Evolutionary conservation across 495 filamentous ascomycete genomes (phyloP).

Genomic region (Neurospora sp.): DNA sequence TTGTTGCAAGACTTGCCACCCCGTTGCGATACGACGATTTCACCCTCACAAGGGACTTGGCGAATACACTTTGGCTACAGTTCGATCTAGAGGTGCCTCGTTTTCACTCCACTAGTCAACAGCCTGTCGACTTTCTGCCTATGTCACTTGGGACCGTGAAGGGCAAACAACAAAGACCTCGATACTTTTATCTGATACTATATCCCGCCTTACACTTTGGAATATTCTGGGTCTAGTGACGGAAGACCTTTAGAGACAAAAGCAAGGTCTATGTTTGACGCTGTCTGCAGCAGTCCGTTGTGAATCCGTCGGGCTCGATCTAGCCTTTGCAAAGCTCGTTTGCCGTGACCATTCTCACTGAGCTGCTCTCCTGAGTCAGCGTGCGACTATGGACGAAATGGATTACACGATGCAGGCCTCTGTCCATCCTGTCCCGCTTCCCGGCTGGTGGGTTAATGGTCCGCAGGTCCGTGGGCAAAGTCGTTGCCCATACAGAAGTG

Average conservation of each 20-base stretch:
- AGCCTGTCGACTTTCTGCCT: not conserved
- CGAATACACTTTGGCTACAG: not conserved
- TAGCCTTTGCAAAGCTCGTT: not conserved
- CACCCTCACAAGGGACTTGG: not conserved
- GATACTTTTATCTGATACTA: not conserved
- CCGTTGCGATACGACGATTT: not conserved
- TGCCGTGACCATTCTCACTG: not conserved
- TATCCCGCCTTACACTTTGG: not conserved
- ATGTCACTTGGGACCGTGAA: not conserved
- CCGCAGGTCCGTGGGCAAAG: not conserved
- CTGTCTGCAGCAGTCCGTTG: not conserved
- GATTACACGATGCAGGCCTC: slow-evolving; percentile 3
- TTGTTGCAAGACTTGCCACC: not conserved
- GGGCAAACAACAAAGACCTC: not conserved
- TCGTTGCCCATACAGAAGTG: not conserved
- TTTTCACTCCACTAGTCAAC: not conserved
- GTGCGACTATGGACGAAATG: slow-evolving; percentile 3
- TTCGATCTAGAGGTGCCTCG: not conserved
- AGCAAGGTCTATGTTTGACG: not conserved
- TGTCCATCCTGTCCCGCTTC: not conserved
- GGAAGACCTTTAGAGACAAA: not conserved
- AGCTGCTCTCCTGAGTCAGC: not conserved
- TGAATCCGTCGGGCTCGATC: not conserved
- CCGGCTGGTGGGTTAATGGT: not conserved
- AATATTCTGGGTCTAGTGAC: not conserved